Evolutionary conservation across 306 rosid species (phyloP).

Genomic region (Canavalia gladiata): DNA sequence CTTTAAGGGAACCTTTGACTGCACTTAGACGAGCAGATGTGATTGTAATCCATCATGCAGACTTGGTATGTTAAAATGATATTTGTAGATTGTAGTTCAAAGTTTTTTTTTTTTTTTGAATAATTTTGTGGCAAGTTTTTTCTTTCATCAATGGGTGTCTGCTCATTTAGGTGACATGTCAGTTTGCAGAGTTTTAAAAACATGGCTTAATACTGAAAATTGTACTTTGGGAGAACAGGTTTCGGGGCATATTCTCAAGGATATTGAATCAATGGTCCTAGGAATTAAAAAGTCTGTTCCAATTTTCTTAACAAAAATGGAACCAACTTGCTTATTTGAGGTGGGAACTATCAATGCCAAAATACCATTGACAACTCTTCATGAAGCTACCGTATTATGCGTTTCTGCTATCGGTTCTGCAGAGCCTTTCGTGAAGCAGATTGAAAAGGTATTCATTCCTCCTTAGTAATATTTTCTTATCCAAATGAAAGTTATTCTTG

Average conservation of each 20-base stretch:
- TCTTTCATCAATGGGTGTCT: constrained; percentile 13
- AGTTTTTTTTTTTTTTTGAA: neutral
- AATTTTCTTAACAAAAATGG: constrained; percentile 81
- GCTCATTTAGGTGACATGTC: constrained; percentile 22
- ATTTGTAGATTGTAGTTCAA: neutral
- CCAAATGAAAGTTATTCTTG: constrained; percentile 2
- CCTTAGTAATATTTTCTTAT: constrained; percentile 1
- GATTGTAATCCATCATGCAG: constrained; percentile 83
- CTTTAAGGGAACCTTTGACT: constrained; percentile 84
- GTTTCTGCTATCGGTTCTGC: constrained; percentile 94
- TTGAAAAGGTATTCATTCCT: constrained; percentile 65
- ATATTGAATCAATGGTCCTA: constrained; percentile 57
- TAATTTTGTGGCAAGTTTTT: constrained; percentile 3
- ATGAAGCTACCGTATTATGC: constrained; percentile 62
- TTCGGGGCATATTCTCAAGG: constrained; percentile 64
- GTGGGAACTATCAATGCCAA: constrained; percentile 57
- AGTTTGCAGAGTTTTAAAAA: neutral
- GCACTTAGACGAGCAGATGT: constrained; percentile 79
- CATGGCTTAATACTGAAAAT: constrained; percentile 36
- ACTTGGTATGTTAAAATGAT: constrained; percentile 61
- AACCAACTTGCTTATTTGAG: constrained; percentile 72
- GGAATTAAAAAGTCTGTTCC: constrained; percentile 60
- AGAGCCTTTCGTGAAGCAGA: constrained; percentile 72
- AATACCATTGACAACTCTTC: constrained; percentile 62
- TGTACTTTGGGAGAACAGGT: constrained; percentile 62